Conservation (phyloP, 192 early-diverging fungal species). For the Coemansia javaensis region DNA sequence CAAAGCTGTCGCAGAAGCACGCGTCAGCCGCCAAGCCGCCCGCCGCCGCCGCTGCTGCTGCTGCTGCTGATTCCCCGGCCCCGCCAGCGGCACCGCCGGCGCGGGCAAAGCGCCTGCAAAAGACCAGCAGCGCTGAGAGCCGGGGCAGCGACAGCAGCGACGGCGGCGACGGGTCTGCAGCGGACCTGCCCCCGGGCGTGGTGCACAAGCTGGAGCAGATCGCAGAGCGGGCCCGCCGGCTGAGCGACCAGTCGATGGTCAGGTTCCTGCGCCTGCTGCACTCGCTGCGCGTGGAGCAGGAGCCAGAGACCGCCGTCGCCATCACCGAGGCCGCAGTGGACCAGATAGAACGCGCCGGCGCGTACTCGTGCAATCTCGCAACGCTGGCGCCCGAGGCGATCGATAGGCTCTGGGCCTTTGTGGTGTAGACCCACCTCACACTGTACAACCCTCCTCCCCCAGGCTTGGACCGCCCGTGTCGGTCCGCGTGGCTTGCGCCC, state of each 20-base stretch:
- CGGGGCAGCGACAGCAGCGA: slow-evolving; percentile 2
- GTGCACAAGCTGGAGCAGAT: slow-evolving; percentile 28
- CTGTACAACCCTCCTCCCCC: too few relatives aligned
- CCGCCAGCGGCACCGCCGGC: not conserved
- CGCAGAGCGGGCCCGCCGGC: slow-evolving; percentile 8
- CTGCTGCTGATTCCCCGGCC: not conserved
- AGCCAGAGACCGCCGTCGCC: slow-evolving; percentile 19
- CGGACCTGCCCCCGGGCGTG: slow-evolving; percentile 3
- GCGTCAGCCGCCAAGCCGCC: not conserved
- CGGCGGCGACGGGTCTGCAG: not conserved
- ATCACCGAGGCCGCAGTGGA: slow-evolving; percentile 31
- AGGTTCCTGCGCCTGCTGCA: slow-evolving; percentile 34
- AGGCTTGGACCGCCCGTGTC: too few relatives aligned
- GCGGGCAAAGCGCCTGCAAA: not conserved
- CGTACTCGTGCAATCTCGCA: slow-evolving; percentile 35
- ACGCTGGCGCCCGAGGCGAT: slow-evolving; percentile 24
- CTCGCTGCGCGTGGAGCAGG: slow-evolving; percentile 40
- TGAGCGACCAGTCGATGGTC: slow-evolving; percentile 22
- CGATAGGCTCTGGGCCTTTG: slow-evolving; percentile 37
- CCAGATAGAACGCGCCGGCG: slow-evolving; percentile 18
- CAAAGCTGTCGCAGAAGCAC: too few relatives aligned
- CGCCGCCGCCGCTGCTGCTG: not conserved
- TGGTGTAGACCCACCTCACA: slow-evolving; percentile 1
- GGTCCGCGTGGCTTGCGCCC: too few relatives aligned
- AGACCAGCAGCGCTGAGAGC: not conserved